Evolutionary conservation across 1,139 yeast genomes (phyloP).

Genomic region (Pichia terricola): DNA sequence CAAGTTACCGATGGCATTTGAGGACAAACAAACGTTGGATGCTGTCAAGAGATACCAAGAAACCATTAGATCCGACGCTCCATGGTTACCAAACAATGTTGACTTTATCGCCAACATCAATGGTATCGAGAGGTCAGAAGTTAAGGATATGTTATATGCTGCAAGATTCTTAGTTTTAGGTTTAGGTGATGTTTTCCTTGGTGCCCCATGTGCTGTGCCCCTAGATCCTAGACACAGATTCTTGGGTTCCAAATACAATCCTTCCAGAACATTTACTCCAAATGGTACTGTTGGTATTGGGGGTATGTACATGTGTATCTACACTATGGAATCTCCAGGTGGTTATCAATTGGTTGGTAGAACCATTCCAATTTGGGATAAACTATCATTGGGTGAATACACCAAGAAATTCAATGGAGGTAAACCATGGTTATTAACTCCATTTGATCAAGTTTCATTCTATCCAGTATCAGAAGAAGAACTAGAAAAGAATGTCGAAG

Average conservation of each 20-base stretch:
- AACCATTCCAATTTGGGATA: slow-evolving; percentile 97
- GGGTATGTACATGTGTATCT: slow-evolving; percentile 97
- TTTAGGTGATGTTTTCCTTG: slow-evolving; percentile 92
- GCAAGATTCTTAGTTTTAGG: slow-evolving; percentile 91
- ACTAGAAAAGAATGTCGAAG: slow-evolving; percentile 60
- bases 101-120: slow-evolving; percentile 88
- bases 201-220: slow-evolving; percentile 98
- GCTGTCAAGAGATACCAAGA: slow-evolving; percentile 89
- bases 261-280: slow-evolving; percentile 92
- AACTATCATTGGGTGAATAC: slow-evolving; percentile 66
- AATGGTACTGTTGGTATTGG: slow-evolving; percentile 97
- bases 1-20: slow-evolving; percentile 92
- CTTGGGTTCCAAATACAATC: slow-evolving; percentile 89
- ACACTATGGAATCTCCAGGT: slow-evolving; percentile 98
- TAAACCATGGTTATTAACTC: slow-evolving; percentile 82
- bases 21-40: slow-evolving; percentile 76
- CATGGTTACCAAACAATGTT: slow-evolving; percentile 96
- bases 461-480: slow-evolving; percentile 85
- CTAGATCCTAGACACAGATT: slow-evolving; percentile 92
- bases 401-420: slow-evolving; percentile 32
- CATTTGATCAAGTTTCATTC: slow-evolving; percentile 91
- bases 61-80: slow-evolving; percentile 87
- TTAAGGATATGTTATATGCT: slow-evolving; percentile 72
- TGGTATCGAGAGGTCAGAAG: slow-evolving; percentile 66
- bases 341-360: slow-evolving; percentile 96